Base-by-base conservation (phyloP, 768 basidiomycete genomes). In the Trametes coccinea region DNA sequence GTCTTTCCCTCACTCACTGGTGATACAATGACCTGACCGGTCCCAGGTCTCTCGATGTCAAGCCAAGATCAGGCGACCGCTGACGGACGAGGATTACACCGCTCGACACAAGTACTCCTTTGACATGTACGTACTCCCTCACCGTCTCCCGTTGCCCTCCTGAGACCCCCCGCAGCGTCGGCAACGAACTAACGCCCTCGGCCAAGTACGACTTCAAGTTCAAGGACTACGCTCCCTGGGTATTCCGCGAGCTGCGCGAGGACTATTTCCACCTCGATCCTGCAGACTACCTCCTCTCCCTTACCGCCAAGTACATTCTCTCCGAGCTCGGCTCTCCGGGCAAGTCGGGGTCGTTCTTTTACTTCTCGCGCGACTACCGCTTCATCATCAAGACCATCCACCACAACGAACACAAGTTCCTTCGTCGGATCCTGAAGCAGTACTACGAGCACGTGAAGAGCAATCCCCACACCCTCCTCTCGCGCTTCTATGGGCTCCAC, bases 321-420 rank as follows among this genome's bases (percentile, higher is more conserved):
- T 96, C 95, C 43, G 97, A 98, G 71, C 85, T 99, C 33, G 97
- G 97, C 22, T 97, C 95, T 0, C 96, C 97, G 0, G 97, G 97
- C 34, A 99, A 99, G 79, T 95, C 93, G 1, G 97, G 97, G 33
- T 95, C 93, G 13, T 99, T 99, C 78, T 99, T 99, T 81, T 99
- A 98, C 77, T 98, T 98, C 74, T 97, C 95, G 5, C 84, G 95
- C 44, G 96, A 99, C 79, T 99, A 98, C 71, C 90, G 96, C 2
- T 99, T 97, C 80, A 99, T 99, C 78, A 98, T 99, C 85, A 99
- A 99, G 77, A 99, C 96, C 16, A 98, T 99, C 63, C 92, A 87
- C 13, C 93, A 95, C 69, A 82, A 85, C 39, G 97, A 99, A 72
- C 95, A 97, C 81, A 92, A 93, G 73, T 98, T 95, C 74, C 81